Conservation (phyloP, 352 stramenopile species). For the Globisporangium camurandrum region DNA sequence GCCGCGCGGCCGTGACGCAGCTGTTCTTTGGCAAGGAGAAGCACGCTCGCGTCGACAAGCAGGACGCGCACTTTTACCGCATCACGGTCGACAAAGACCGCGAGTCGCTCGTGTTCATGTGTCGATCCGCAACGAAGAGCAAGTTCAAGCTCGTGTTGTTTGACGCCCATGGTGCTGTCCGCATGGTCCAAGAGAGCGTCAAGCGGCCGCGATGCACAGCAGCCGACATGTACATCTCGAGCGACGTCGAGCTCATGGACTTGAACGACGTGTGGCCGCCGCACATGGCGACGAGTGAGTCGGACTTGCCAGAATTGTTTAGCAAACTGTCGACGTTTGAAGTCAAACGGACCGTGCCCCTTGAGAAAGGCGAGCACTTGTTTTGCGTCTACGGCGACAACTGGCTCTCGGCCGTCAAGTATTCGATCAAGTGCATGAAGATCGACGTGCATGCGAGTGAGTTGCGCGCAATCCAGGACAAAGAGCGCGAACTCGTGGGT, state of each 20-base stretch:
- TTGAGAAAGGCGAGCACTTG: conserved; percentile 77
- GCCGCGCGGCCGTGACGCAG: conserved; percentile 44
- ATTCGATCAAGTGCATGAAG: conserved; percentile 83
- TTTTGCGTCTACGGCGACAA: conserved; percentile 88
- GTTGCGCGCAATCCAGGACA: conserved; percentile 63
- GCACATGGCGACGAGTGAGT: conserved; percentile 41
- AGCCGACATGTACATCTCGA: conserved; percentile 84
- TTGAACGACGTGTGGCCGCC: conserved; percentile 73
- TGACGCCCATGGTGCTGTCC: conserved; percentile 65
- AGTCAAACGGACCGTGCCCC: conserved; percentile 64
- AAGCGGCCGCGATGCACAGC: conserved; percentile 78
- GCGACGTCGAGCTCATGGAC: conserved; percentile 82
- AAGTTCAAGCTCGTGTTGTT: conserved; percentile 89
- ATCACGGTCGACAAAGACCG: conserved; percentile 63
- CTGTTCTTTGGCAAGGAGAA: conserved; percentile 69
- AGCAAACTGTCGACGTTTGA: conserved; percentile 80
- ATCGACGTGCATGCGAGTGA: conserved; percentile 46
- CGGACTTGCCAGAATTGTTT: conserved; percentile 77
- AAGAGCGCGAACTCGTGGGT: conserved; percentile 59
- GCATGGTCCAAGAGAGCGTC: conserved; percentile 77
- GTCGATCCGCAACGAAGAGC: conserved; percentile 70
- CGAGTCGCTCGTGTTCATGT: conserved; percentile 78
- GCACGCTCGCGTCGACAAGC: conserved; percentile 76
- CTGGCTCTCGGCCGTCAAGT: conserved; percentile 83
- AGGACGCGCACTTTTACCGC: conserved; percentile 85